phyloP scores from a whole-genome alignment of 164 flowering plant genomes.

The Buxus sempervirens region DNA sequence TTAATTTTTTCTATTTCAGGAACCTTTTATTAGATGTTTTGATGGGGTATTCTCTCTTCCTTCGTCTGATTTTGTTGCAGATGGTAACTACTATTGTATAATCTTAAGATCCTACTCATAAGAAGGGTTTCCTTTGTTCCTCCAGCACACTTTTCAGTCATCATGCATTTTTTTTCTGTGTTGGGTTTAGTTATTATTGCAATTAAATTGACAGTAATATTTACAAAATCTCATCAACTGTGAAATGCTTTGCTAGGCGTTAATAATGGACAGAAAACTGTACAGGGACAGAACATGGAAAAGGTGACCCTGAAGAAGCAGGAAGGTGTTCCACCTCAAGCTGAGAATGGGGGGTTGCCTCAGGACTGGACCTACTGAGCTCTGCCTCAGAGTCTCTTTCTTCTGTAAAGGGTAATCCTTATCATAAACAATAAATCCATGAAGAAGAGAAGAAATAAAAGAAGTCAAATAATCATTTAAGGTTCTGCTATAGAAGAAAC shows the following conservation, averaged over 20 bases:
- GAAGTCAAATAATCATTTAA: conserved; percentile 3
- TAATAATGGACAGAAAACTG: conserved; percentile 5
- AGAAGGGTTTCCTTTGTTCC: too few species aligned
- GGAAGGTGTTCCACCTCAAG: conserved; percentile 22
- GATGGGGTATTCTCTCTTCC: too few species aligned
- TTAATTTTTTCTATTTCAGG: not conserved
- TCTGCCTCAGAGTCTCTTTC: not conserved
- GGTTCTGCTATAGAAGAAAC: not conserved
- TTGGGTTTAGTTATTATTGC: too few species aligned
- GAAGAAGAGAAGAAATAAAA: not conserved
- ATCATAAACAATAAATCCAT: not conserved
- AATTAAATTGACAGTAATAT: too few species aligned
- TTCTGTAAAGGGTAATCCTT: not conserved
- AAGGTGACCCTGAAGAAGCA: conserved; percentile 15
- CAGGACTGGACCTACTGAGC: conserved; percentile 40
- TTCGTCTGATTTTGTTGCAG: not conserved
- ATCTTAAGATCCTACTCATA: too few species aligned
- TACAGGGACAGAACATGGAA: conserved; percentile 6
- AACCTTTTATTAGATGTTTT: not conserved
- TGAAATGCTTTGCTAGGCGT: conserved; percentile 13
- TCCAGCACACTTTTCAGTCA: too few species aligned
- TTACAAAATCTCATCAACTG: not conserved
- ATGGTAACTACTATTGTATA: too few species aligned
- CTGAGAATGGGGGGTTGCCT: conserved; percentile 37
- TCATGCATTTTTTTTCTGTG: not conserved